Conservation (phyloP, 192 early-diverging fungal genomes). For the Coemansia biformis region DNA sequence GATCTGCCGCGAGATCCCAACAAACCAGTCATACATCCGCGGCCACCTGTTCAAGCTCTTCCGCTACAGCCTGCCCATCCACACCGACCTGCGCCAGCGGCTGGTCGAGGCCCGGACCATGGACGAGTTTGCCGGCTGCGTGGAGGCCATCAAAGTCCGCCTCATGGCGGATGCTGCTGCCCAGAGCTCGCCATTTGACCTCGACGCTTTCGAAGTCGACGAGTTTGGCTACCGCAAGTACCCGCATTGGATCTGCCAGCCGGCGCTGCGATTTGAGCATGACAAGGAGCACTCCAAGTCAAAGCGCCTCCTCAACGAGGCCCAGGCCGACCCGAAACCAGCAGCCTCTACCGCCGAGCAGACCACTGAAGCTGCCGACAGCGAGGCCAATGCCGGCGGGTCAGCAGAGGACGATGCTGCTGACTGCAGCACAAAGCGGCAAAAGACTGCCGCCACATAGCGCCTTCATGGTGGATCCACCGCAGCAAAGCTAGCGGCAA, state of each 20-base stretch:
- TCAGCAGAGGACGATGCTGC: not conserved
- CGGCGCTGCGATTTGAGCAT: conserved; percentile 52
- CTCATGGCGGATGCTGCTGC: conserved; percentile 19
- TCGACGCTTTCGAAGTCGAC: conserved; percentile 16
- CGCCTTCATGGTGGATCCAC: too few relatives aligned
- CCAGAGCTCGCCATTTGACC: conserved; percentile 18
- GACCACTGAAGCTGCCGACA: not conserved
- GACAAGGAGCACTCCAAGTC: conserved; percentile 43
- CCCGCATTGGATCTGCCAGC: conserved; percentile 59
- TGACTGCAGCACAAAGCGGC: conserved; percentile 11
- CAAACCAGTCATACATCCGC: conserved; percentile 64
- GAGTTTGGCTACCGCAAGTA: conserved; percentile 53
- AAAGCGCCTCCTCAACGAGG: conserved; percentile 45
- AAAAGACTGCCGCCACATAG: too few relatives aligned
- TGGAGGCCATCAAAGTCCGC: conserved; percentile 50
- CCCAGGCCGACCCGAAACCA: conserved; percentile 1
- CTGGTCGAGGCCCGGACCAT: conserved; percentile 58
- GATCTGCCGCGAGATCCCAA: conserved; percentile 66
- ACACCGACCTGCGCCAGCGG: conserved; percentile 73
- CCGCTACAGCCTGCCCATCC: conserved; percentile 62
- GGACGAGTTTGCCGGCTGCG: conserved; percentile 54
- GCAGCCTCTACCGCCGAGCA: not conserved
- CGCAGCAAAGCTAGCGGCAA: too few relatives aligned
- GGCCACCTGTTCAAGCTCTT: conserved; percentile 95
- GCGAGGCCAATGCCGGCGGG: too few relatives aligned